A percentile compares a stretch with the other conserved stretches of the same genome.
phyloP scores from a whole-genome alignment of 1,284 basidiomycete species.

The Rhizoctonia solani region DNA sequence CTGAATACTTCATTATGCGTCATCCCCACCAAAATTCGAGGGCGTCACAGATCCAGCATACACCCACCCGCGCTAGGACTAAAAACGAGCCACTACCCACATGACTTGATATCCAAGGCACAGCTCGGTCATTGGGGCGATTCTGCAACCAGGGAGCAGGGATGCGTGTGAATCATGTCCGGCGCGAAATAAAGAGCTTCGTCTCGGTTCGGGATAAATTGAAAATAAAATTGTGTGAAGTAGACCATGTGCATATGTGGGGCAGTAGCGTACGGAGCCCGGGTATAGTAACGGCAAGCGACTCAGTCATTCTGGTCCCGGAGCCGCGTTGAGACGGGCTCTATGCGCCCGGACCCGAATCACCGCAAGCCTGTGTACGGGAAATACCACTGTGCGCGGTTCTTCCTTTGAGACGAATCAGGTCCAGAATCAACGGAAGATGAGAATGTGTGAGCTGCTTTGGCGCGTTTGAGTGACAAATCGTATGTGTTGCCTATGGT shows the following conservation, averaged over 20 bases:
- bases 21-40: not conserved
- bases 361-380: not conserved
- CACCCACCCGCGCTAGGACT: too few species aligned
- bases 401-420: not conserved
- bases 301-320: slow-evolving; percentile 10
- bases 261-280: not conserved
- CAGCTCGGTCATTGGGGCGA: slow-evolving; percentile 7
- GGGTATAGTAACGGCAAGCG: slow-evolving; percentile 24
- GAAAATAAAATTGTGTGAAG: not conserved
- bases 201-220: too few species aligned
- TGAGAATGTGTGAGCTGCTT: too few species aligned
- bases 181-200: too few species aligned
- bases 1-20: too few species aligned
- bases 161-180: too few species aligned
- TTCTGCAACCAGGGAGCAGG: too few species aligned
- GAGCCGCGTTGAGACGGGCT: slow-evolving; percentile 4
- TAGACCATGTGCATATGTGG: slow-evolving; percentile 12
- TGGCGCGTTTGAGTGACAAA: too few species aligned
- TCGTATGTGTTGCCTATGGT: too few species aligned
- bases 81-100: too few species aligned
- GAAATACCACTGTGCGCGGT: not conserved
- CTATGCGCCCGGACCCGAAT: slow-evolving; percentile 21
- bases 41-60: not conserved
- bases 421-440: too few species aligned
- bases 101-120: too few species aligned